These are phyloP conservation scores for Fomes fomentarius DNA, from an alignment of 1,284 basidiomycete genomes.

Conservation along the genomic window DNA sequence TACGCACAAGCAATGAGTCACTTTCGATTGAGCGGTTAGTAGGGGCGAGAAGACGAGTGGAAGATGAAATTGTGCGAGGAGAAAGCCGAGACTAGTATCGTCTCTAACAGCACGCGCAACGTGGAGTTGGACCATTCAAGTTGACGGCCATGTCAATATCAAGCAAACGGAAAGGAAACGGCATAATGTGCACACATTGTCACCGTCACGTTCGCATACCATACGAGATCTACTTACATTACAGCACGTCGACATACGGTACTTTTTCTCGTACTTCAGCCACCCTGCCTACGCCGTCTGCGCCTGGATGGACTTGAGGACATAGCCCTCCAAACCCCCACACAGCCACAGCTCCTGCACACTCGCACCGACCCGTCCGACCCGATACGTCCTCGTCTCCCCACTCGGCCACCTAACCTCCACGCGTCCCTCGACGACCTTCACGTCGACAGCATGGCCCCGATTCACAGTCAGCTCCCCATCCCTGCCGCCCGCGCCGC, in stretches of 20 bases:
- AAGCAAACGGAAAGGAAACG: no score
- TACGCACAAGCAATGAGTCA: no score
- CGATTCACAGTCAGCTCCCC: constrained; percentile 85
- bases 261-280: neutral
- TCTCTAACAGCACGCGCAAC: no score
- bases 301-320: constrained; percentile 67
- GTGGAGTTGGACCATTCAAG: no score
- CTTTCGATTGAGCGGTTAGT: no score
- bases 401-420: constrained; percentile 50
- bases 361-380: constrained; percentile 82
- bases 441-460: constrained; percentile 66
- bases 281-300: neutral
- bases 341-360: constrained; percentile 93
- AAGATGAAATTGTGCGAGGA: no score
- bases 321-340: constrained; percentile 80
- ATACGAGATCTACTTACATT: no score
- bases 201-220: no score
- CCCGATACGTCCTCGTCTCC: constrained; percentile 60
- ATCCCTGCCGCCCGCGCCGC: constrained; percentile 76
- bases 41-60: no score
- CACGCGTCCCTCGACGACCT: constrained; percentile 72
- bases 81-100: no score
- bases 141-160: no score
- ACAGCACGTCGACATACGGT: neutral
- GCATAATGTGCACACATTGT: no score